Percentiles rank a stretch among this genome's conserved stretches.
Conservation (phyloP, 192 early-diverging fungal genomes). For the Diversispora eburnea region DNA sequence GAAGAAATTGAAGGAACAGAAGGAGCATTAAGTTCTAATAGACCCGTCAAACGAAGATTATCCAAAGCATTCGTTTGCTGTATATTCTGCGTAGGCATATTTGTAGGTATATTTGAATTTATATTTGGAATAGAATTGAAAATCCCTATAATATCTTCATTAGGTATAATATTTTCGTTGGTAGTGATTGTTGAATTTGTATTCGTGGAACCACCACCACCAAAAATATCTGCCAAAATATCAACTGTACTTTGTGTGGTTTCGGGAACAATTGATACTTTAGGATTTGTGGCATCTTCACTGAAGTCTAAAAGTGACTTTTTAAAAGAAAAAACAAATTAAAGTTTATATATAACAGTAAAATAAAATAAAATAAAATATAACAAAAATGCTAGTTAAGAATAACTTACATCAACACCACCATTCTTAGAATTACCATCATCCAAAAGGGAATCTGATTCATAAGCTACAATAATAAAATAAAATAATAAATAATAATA, state of each 20-base stretch:
- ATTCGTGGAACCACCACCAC: slow-evolving; percentile 46
- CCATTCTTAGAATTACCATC: background rate
- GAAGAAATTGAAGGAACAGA: background rate
- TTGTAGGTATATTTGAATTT: background rate
- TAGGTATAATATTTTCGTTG: background rate
- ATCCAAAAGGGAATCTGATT: background rate
- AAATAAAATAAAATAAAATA: background rate
- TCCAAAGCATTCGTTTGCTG: slow-evolving; percentile 10
- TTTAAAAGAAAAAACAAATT: slow-evolving; percentile 13
- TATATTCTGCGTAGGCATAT: background rate
- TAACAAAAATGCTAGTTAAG: background rate
- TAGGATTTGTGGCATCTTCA: slow-evolving; percentile 41
- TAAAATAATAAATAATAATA: no score
- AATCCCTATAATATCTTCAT: slow-evolving; percentile 28
- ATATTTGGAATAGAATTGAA: background rate
- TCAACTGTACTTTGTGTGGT: slow-evolving; percentile 38
- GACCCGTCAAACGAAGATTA: background rate
- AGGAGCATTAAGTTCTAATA: background rate
- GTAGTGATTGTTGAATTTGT: slow-evolving; percentile 33
- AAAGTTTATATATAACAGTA: background rate
- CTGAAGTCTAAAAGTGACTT: slow-evolving; percentile 66
- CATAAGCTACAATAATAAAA: background rate
- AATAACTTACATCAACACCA: background rate
- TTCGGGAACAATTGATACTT: background rate
- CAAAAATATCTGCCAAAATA: slow-evolving; percentile 76